Percentiles rank a stretch among this genome's conserved stretches.
These are phyloP conservation scores for Coprinopsis marcescibilis DNA, from an alignment of 768 basidiomycete genomes.

Conservation along the genomic window DNA sequence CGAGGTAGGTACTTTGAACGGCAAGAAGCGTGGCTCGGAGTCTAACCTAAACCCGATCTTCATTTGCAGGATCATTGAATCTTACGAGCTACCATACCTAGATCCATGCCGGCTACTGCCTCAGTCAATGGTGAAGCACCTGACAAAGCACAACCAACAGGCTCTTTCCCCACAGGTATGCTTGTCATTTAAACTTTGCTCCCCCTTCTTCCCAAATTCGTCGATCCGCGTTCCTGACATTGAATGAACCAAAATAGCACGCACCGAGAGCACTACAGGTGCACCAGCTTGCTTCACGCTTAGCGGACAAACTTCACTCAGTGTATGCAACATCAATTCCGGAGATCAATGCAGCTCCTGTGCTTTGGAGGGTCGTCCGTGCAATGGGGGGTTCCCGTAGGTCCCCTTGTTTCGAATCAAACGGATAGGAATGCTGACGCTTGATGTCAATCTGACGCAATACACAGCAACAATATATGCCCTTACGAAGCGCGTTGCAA, in stretches of 20 bases:
- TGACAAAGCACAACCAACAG: conserved; percentile 63
- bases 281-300: conserved; percentile 54
- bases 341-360: conserved; percentile 66
- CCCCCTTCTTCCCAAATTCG: conserved; percentile 1
- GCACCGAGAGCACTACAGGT: conserved; percentile 54
- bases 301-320: conserved; percentile 52
- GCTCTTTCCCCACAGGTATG: conserved; percentile 70
- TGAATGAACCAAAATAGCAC: too few relatives aligned
- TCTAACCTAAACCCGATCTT: conserved; percentile 3
- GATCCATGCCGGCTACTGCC: conserved; percentile 65
- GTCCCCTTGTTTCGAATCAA: conserved; percentile 24
- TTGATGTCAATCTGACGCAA: background rate
- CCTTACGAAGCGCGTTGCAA: conserved; percentile 55
- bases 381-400: conserved; percentile 69
- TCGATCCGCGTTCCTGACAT: too few relatives aligned
- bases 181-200: conserved; percentile 11
- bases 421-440: background rate
- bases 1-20: conserved; percentile 41
- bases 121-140: conserved; percentile 52
- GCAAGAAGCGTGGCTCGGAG: background rate
- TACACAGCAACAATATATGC: conserved; percentile 56
- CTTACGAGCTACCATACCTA: conserved; percentile 75
- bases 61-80: conserved; percentile 59
- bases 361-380: conserved; percentile 73
- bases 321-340: conserved; percentile 60